These are phyloP conservation scores for Ceratobasidium sp. DNA, from an alignment of 1,284 basidiomycete species.

Conservation along the genomic window DNA sequence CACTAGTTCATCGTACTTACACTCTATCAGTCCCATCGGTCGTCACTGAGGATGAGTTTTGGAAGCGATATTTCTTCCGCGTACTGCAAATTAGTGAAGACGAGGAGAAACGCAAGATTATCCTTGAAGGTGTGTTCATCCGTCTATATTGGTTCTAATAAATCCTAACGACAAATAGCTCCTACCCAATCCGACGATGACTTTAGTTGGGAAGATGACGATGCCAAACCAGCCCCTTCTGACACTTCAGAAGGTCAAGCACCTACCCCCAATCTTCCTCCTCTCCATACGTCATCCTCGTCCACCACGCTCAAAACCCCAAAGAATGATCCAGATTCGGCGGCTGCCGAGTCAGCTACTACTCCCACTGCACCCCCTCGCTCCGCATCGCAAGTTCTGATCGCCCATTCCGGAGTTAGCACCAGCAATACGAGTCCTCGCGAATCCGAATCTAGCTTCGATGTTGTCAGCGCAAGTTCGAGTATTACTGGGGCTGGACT, in stretches of 20 bases:
- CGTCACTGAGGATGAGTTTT: conserved; percentile 79
- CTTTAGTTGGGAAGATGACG: conserved; percentile 50
- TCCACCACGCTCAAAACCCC: conserved; percentile 35
- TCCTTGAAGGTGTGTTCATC: conserved; percentile 73
- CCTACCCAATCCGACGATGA: conserved; percentile 48
- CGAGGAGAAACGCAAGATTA: conserved; percentile 80
- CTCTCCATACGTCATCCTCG: conserved; percentile 32
- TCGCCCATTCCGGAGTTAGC: conserved; percentile 38
- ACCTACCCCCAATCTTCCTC: conserved; percentile 21
- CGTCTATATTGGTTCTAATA: background rate
- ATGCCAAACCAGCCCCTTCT: conserved; percentile 42
- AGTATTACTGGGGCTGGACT: conserved; percentile 23
- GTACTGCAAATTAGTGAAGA: conserved; percentile 85
- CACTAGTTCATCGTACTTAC: conserved; percentile 42
- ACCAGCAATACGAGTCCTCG: conserved; percentile 47
- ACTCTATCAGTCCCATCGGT: conserved; percentile 71
- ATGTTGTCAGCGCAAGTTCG: conserved; percentile 43
- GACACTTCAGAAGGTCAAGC: background rate
- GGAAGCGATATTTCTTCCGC: conserved; percentile 93
- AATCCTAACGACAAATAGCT: conserved; percentile 32
- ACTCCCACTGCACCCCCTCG: conserved; percentile 32
- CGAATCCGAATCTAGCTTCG: conserved; percentile 47
- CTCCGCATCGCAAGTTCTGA: conserved; percentile 31
- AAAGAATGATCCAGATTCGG: conserved; percentile 4
- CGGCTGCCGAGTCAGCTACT: conserved; percentile 23